phyloP scores from a whole-genome alignment of 805 yeast species.

The Candida ortonii region DNA sequence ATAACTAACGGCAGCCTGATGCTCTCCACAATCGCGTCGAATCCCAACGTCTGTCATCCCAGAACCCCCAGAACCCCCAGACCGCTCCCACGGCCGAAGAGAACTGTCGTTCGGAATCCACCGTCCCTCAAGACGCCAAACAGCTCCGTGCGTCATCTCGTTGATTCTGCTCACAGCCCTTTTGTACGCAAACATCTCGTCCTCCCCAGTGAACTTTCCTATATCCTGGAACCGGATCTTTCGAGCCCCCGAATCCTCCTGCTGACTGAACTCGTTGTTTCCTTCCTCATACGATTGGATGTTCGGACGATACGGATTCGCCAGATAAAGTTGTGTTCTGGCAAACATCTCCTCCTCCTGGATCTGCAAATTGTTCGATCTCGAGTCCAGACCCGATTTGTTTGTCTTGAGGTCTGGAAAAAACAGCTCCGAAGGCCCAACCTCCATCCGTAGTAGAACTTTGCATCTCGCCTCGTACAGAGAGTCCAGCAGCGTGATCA shows the following conservation, averaged over 20 bases:
- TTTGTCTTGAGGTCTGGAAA: conserved; percentile 52
- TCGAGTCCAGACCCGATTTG: conserved; percentile 6
- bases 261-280: conserved; percentile 31
- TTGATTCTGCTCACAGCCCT: conserved; percentile 66
- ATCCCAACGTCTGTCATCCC: neutral
- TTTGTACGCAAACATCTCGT: conserved; percentile 69
- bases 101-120: conserved; percentile 55
- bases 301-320: conserved; percentile 68
- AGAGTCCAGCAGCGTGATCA: conserved; percentile 66
- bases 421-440: conserved; percentile 50
- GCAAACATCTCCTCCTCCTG: conserved; percentile 72
- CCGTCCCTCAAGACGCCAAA: conserved; percentile 47
- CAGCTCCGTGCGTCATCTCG: conserved; percentile 32
- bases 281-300: conserved; percentile 59
- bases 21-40: conserved; percentile 4
- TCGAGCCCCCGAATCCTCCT: conserved; percentile 14
- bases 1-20: conserved; percentile 8
- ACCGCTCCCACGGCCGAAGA: conserved; percentile 62
- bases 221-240: conserved; percentile 44
- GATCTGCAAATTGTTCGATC: conserved; percentile 34
- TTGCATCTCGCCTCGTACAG: conserved; percentile 66
- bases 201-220: conserved; percentile 69
- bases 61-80: neutral
- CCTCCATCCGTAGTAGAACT: conserved; percentile 51
- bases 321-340: conserved; percentile 55